Evolutionary conservation across 495 filamentous ascomycete species (phyloP).

Genomic region (Neurospora pannonica): DNA sequence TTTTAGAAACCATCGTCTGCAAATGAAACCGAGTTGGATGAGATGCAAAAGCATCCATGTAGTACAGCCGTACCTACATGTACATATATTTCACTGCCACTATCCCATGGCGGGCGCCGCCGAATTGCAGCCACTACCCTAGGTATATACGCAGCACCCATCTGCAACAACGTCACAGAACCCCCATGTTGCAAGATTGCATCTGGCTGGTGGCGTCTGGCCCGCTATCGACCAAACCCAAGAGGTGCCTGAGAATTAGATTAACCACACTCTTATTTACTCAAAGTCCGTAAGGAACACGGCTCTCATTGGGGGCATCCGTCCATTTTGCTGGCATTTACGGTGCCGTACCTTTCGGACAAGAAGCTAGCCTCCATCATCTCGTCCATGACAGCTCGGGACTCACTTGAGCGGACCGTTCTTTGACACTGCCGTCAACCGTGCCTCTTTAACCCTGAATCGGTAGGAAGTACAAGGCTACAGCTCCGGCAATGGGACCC

Average conservation of each 20-base stretch:
- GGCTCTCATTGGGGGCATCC: slow-evolving; percentile 22
- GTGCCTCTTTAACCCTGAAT: neutral
- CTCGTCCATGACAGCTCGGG: neutral
- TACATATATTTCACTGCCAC: neutral
- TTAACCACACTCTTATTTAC: neutral
- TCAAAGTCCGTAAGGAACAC: neutral
- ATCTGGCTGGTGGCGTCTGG: neutral
- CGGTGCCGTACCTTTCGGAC: neutral
- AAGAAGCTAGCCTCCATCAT: neutral
- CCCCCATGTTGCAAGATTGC: neutral
- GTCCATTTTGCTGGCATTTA: neutral
- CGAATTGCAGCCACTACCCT: neutral
- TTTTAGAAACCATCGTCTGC: neutral
- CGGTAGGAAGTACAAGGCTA: neutral
- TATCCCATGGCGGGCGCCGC: neutral
- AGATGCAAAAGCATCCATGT: neutral
- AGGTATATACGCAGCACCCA: neutral
- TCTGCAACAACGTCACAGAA: neutral
- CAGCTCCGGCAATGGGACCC: neutral
- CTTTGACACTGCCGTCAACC: neutral
- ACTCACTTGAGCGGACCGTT: neutral
- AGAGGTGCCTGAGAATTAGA: neutral
- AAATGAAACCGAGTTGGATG: neutral
- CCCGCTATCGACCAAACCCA: neutral
- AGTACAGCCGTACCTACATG: neutral